Percentiles rank a stretch among this genome's conserved stretches.
Conservation (phyloP, 495 filamentous ascomycete genomes). For the Lasiosphaeria hispida region DNA sequence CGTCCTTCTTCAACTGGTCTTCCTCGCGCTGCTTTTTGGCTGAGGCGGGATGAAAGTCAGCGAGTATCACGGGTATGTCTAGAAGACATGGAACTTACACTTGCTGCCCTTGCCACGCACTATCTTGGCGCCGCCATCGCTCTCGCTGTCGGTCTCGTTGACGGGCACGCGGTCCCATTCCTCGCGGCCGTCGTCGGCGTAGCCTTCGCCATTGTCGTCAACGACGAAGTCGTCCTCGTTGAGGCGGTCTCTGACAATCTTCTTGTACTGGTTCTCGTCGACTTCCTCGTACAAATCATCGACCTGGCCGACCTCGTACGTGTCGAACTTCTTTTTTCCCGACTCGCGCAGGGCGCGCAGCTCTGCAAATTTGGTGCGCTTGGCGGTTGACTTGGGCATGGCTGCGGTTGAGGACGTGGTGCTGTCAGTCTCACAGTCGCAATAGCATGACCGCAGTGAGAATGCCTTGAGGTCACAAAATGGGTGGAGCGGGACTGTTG, state of each 20-base stretch:
- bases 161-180: slow-evolving; percentile 79
- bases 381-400: slow-evolving; percentile 47
- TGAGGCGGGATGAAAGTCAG: slow-evolving; percentile 29
- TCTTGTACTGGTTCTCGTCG: slow-evolving; percentile 96
- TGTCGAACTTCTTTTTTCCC: slow-evolving; percentile 84
- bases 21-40: slow-evolving; percentile 89
- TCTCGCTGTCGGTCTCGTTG: slow-evolving; percentile 70
- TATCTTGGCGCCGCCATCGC: slow-evolving; percentile 49
- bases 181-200: slow-evolving; percentile 94
- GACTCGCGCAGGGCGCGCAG: slow-evolving; percentile 79
- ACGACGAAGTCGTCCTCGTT: slow-evolving; percentile 97
- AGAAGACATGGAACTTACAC: slow-evolving; percentile 24
- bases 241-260: slow-evolving; percentile 82
- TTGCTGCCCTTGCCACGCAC: slow-evolving; percentile 53
- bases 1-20: slow-evolving; percentile 78
- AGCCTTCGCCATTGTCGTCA: slow-evolving; percentile 88
- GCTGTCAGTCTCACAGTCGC: no score
- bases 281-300: slow-evolving; percentile 91
- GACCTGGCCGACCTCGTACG: slow-evolving; percentile 85
- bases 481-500: not conserved
- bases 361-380: slow-evolving; percentile 65
- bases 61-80: not conserved
- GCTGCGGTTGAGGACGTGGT: not conserved
- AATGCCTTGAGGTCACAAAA: no score
- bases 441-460: no score